A percentile compares a stretch with the other conserved stretches of the same genome.
phyloP scores from a whole-genome alignment of 1,139 yeast species.

The Pichia sp. region DNA sequence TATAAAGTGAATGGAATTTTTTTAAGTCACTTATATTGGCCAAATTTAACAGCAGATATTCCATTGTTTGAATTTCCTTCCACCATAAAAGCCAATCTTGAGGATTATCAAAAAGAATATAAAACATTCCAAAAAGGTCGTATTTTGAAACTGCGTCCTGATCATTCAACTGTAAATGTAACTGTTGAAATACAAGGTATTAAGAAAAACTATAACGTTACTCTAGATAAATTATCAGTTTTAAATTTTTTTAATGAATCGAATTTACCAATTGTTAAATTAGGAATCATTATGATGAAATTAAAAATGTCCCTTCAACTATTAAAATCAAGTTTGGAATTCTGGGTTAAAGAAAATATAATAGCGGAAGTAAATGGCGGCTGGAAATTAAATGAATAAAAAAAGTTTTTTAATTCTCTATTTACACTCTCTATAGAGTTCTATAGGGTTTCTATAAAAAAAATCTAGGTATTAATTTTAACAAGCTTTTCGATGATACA shows the following conservation, averaged over 20 bases:
- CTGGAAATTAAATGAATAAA: slow-evolving; percentile 18
- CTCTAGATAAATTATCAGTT: slow-evolving; percentile 67
- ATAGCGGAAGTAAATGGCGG: slow-evolving; percentile 25
- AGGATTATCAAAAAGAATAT: slow-evolving; percentile 37
- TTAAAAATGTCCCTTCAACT: slow-evolving; percentile 36
- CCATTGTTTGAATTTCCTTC: slow-evolving; percentile 41
- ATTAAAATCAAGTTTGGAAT: slow-evolving; percentile 39
- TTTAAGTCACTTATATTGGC: slow-evolving; percentile 45
- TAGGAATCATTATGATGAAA: slow-evolving; percentile 28
- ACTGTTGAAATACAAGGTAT: slow-evolving; percentile 48
- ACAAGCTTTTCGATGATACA: slow-evolving; percentile 31
- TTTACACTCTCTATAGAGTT: not conserved
- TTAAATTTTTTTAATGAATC: slow-evolving; percentile 34
- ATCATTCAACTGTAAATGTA: slow-evolving; percentile 57
- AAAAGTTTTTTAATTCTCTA: not conserved
- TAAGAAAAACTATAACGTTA: slow-evolving; percentile 40
- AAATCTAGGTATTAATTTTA: slow-evolving; percentile 7
- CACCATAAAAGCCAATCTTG: slow-evolving; percentile 34
- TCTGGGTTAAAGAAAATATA: slow-evolving; percentile 53
- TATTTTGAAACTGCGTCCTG: slow-evolving; percentile 50
- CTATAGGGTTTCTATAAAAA: not conserved
- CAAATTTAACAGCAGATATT: slow-evolving; percentile 34
- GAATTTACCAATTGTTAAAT: slow-evolving; percentile 17
- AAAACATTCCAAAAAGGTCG: slow-evolving; percentile 49
- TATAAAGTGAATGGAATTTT: slow-evolving; percentile 32